A percentile compares a stretch with the other conserved stretches of the same genome.
phyloP scores from a whole-genome alignment of 768 basidiomycete species.

The Tylopilus rubrobrunneus region DNA sequence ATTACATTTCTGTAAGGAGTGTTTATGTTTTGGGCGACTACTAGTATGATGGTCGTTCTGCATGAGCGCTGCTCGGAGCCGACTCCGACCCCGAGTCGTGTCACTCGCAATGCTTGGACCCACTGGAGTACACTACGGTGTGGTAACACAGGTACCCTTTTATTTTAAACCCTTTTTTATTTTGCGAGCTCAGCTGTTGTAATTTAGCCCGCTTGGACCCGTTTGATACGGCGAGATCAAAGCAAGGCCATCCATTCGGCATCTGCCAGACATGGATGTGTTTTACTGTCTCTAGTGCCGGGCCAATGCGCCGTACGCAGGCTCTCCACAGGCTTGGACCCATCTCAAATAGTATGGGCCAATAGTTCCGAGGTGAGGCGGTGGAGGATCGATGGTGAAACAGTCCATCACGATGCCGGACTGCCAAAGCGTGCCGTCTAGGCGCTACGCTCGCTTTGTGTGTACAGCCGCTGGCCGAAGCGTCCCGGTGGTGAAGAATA shows the following conservation, averaged over 20 bases:
- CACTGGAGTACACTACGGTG: neutral
- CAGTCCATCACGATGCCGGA: neutral
- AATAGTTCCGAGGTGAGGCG: constrained; percentile 13
- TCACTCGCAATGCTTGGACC: neutral
- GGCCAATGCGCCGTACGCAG: constrained; percentile 1
- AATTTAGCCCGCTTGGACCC: constrained; percentile 1
- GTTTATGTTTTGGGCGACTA: too few relatives aligned
- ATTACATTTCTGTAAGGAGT: too few relatives aligned
- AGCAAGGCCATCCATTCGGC: constrained; percentile 17
- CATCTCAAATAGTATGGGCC: neutral
- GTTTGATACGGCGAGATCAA: constrained; percentile 7
- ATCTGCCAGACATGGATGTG: neutral
- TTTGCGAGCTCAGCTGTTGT: neutral
- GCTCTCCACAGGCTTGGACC: neutral
- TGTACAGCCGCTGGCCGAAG: neutral
- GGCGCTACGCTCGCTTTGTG: constrained; percentile 14
- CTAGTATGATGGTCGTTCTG: too few relatives aligned
- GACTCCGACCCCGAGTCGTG: too few relatives aligned
- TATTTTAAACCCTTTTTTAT: neutral
- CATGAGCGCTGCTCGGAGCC: too few relatives aligned
- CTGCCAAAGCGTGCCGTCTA: constrained; percentile 10
- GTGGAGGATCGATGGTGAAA: constrained; percentile 4
- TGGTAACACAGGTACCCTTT: neutral
- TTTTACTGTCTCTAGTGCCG: neutral
- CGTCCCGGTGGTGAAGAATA: constrained; percentile 2